Base-by-base conservation (phyloP, 179 eudicot species). In the Vitellaria paradoxa region DNA sequence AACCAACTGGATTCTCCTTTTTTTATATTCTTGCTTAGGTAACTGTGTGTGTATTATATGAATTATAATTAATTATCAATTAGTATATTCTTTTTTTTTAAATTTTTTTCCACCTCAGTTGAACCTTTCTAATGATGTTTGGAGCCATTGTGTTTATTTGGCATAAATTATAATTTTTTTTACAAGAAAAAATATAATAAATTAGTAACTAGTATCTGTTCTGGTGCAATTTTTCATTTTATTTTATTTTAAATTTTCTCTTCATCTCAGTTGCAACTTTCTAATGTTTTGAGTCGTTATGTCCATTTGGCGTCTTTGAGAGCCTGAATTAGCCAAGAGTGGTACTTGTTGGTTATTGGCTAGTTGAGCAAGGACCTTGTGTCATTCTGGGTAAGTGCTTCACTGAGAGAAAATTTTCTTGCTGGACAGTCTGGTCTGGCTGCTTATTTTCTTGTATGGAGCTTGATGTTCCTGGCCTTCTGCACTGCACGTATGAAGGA, bases 11-110 rank as follows among this genome's bases (percentile, higher is more conserved):
- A 79, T 76, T 96, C 99, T 81, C 99, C 98, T 3, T 94, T 69
- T 82, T 96, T 96, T 76, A 96, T 96, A 80, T 96, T 96, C 84
- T 81, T 96, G 82, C 98, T 96, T 83, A 96, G 99, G 99, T 96
- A 86, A 80, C 67, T 63, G 24, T 30, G 37, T 30, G 37, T 30
- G 37, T 30, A 30, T 30, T 30, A 30, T 30, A 30, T 30, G 37
- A n/a, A n/a, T n/a, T 30, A 30, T 2, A 30, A 2, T 30, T 30
- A 30, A 30, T 30, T 30, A 30, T 30, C 37, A 30, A 30, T 30
- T 30, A 30, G 37, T 30, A 30, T 30, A 30, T 30, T 30, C 37
- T 30, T 30, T 30, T 30, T 30, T 30, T 30, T 30, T 30, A 30
- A 21, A 11, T 53, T 42, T 78, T 45, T 10, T 53, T 80, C 47